Conservation (phyloP, 2,329 filamentous ascomycete genomes). For the Penicillium aurantiogriseum region DNA sequence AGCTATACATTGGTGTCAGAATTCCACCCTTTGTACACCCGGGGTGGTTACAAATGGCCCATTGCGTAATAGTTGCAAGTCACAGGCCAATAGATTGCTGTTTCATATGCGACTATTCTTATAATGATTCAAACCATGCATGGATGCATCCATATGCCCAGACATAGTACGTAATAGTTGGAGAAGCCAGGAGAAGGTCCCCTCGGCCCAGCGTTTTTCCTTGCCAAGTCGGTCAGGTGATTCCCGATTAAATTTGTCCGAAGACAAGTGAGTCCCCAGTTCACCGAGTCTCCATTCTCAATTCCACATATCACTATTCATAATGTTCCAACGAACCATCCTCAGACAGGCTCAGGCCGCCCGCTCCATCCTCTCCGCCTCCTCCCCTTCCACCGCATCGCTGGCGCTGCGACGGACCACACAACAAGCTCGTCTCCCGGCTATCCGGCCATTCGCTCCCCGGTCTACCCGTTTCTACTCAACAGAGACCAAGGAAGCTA, state of each 20-base stretch:
- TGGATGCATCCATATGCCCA: neutral
- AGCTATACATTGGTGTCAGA: neutral
- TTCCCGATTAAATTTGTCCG: slow-evolving; percentile 10
- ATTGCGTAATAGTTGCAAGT: neutral
- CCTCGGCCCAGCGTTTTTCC: slow-evolving; percentile 9
- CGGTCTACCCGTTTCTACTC: slow-evolving; percentile 44
- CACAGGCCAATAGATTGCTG: neutral
- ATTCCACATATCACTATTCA: slow-evolving; percentile 17
- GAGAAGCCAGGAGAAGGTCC: slow-evolving; percentile 2
- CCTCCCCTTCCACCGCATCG: slow-evolving; percentile 34
- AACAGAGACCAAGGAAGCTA: slow-evolving; percentile 44
- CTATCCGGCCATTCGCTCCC: slow-evolving; percentile 34
- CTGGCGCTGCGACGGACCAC: slow-evolving; percentile 36
- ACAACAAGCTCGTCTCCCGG: slow-evolving; percentile 29
- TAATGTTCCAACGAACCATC: slow-evolving; percentile 45
- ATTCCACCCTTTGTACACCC: no score
- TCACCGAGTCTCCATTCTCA: slow-evolving; percentile 4
- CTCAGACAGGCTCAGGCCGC: slow-evolving; percentile 43
- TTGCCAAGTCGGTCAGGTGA: slow-evolving; percentile 9
- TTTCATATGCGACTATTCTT: neutral
- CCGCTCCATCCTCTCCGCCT: slow-evolving; percentile 31
- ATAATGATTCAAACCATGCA: neutral
- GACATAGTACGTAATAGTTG: neutral
- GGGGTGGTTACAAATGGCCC: no score
- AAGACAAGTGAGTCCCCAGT: neutral